A percentile compares a stretch with the other conserved stretches of the same genome.
phyloP scores from a whole-genome alignment of 805 yeast species.

The Wickerhamomyces canadensis region DNA sequence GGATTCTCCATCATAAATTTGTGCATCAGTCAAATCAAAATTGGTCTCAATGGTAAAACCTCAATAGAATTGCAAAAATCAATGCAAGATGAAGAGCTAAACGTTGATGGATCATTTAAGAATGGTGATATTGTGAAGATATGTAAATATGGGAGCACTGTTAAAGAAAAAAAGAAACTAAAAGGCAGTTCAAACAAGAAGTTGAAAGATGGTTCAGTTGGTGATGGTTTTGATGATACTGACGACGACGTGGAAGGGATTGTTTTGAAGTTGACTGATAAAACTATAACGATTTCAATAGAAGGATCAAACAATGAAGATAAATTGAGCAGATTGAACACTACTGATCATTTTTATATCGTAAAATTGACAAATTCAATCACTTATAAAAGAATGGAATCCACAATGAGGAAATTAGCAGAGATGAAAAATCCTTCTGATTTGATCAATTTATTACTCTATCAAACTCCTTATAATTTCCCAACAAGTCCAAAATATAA shows the following conservation, averaged over 20 bases:
- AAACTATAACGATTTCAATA: not conserved
- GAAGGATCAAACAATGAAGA: constrained; percentile 31
- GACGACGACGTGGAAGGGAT: not conserved
- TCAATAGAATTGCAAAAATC: constrained; percentile 48
- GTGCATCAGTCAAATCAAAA: constrained; percentile 50
- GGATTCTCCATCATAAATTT: constrained; percentile 78
- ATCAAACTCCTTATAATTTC: constrained; percentile 20
- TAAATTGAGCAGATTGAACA: constrained; percentile 44
- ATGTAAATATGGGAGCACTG: constrained; percentile 7
- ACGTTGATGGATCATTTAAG: constrained; percentile 50
- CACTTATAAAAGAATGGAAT: constrained; percentile 74
- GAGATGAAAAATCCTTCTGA: constrained; percentile 38
- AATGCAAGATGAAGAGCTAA: constrained; percentile 20
- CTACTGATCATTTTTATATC: constrained; percentile 52
- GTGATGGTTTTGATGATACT: not conserved
- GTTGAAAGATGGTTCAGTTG: constrained; percentile 53
- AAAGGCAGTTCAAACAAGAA: constrained; percentile 7
- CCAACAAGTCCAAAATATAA: constrained; percentile 5
- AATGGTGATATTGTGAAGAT: constrained; percentile 75
- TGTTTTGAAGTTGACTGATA: not conserved
- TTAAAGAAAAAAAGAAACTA: constrained; percentile 17
- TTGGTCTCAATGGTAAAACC: constrained; percentile 76
- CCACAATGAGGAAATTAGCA: constrained; percentile 61
- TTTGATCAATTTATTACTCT: constrained; percentile 43
- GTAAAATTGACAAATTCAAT: constrained; percentile 52